These are phyloP conservation scores for Dactylorhiza incarnata DNA, from an alignment of 106 monocot species.

Conservation along the genomic window DNA sequence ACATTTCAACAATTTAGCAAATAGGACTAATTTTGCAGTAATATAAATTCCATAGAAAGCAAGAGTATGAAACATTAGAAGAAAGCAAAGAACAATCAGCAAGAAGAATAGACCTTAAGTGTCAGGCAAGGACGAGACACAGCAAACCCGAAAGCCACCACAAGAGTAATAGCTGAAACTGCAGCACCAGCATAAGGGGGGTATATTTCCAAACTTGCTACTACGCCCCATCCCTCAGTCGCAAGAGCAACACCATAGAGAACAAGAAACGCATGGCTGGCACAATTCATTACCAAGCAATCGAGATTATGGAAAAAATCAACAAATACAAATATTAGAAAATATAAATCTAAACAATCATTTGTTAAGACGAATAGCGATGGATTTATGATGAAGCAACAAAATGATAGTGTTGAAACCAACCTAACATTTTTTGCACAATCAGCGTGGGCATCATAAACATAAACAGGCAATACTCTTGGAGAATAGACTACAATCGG, in stretches of 20 bases:
- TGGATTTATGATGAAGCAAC: background rate
- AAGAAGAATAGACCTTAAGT: conserved; percentile 56
- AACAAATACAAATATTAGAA: background rate
- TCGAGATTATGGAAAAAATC: conserved; percentile 5
- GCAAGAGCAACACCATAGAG: conserved; percentile 88
- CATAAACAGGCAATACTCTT: conserved; percentile 87
- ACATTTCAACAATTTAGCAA: background rate
- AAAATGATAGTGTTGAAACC: background rate
- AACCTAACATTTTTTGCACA: conserved; percentile 99
- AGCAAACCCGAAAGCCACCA: conserved; percentile 93
- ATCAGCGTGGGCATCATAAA: conserved; percentile 99
- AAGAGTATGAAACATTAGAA: background rate
- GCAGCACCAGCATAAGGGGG: conserved; percentile 97
- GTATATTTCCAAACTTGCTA: conserved; percentile 86
- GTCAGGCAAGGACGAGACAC: conserved; percentile 92
- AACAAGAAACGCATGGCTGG: conserved; percentile 81
- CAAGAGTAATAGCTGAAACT: conserved; percentile 91
- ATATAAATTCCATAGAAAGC: background rate
- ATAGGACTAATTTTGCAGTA: background rate
- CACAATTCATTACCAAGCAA: conserved; percentile 12
- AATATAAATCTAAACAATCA: background rate
- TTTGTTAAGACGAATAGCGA: background rate
- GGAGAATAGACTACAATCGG: conserved; percentile 99
- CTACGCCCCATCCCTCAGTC: conserved; percentile 90
- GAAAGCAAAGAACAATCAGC: background rate